Percentiles rank a stretch among this genome's conserved stretches.
Evolutionary conservation across 352 stramenopile genomes (phyloP).

Genomic region (Peronospora farinosa): DNA sequence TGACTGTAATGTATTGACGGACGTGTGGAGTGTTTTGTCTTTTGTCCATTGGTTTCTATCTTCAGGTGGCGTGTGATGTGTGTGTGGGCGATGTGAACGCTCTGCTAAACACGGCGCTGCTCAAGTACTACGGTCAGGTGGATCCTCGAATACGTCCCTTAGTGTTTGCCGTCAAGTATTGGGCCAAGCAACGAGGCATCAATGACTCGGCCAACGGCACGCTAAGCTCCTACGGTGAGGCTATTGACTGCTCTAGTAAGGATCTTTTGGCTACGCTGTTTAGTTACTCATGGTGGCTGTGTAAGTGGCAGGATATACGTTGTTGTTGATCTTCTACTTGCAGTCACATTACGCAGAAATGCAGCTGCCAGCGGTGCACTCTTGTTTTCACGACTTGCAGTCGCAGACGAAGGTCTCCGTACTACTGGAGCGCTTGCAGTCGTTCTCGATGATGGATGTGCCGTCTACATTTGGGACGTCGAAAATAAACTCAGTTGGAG

Average conservation of each 20-base stretch:
- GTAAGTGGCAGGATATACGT: conserved; percentile 77
- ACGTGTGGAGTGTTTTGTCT: background rate
- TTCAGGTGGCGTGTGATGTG: conserved; percentile 59
- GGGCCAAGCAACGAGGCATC: conserved; percentile 94
- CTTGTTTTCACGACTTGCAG: conserved; percentile 57
- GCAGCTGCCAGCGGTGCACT: conserved; percentile 41
- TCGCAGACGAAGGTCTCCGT: conserved; percentile 88
- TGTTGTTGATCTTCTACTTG: conserved; percentile 97
- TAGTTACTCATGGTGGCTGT: conserved; percentile 8
- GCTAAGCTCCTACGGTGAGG: conserved; percentile 92
- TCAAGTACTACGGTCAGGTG: conserved; percentile 62
- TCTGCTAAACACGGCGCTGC: conserved; percentile 73
- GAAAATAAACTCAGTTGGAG: conserved; percentile 81
- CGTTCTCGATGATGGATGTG: conserved; percentile 45
- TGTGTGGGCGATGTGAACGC: conserved; percentile 66
- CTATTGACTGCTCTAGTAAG: background rate
- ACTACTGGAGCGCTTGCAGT: conserved; percentile 60
- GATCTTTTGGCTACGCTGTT: conserved; percentile 1
- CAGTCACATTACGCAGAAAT: conserved; percentile 62
- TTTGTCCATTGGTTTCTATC: background rate
- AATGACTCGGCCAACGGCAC: conserved; percentile 96
- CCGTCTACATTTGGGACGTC: conserved; percentile 52
- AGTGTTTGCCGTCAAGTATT: conserved; percentile 96
- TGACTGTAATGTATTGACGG: background rate
- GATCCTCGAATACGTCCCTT: conserved; percentile 85